Evolutionary conservation across 2,329 filamentous ascomycete species (phyloP), one percentile per base, ranked within the genome.

Genomic region (Nemania sp.): DNA sequence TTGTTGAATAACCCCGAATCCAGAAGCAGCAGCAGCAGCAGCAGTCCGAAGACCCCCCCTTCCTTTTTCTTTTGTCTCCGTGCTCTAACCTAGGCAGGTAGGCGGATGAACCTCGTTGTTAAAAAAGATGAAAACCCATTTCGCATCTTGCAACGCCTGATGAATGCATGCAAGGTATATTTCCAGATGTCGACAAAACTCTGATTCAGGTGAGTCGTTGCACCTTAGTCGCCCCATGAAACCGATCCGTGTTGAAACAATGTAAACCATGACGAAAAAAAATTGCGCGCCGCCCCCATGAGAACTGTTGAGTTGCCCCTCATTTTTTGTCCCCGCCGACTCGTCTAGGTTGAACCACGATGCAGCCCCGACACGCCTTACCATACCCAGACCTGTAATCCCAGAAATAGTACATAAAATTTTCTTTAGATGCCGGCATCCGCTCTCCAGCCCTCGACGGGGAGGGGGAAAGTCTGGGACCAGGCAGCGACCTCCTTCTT

Each of bases 391-490:
- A 59, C 57, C 47, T 49, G 34, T 57, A 53, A 57, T 46, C 18
- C 34, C 35, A 59, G 12, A 61, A 54, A 37, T 39, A 54, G 18
- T 47, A 20, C 15, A 56, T 46, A 48, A 1, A 58, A 53, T 35
- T 13, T 48, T 54, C 34, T 60, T 81, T 84, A 87, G 72, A 86
- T 76, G 68, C 83, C 82, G 62, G 84, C 83, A 69, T 87, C 84
- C 60, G 80, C 74, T 72, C 86, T 83, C 86, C 86, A 89, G 72
- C 86, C 86, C 81, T 89, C 86, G 66, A 96, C 88, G 63, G 95
- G 95, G 65, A 99, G 90, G 73, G 95, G 95, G 90, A 97, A 99
- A 68, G 85, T 87, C 75, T 84, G 85, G 75, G 91, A 91, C 94
- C 94, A 99, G 50, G 80, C 80, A 48, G 91, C 83, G 76, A 99